Evolutionary conservation across 2,329 filamentous ascomycete species (phyloP).

Genomic region (Colletotrichum magnum): DNA sequence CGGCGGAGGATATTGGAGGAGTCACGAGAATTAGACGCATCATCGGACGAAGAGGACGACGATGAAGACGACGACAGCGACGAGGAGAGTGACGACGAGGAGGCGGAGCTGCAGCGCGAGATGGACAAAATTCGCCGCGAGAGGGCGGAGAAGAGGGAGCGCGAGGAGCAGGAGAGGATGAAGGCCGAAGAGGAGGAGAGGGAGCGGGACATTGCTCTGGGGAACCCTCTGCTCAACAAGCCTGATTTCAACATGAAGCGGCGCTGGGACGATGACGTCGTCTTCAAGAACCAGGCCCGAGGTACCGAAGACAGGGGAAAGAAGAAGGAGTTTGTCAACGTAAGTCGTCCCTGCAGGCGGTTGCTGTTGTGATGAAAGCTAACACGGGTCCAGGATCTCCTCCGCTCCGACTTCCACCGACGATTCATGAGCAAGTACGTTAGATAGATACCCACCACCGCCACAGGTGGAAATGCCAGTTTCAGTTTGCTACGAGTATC

Average conservation of each 20-base stretch:
- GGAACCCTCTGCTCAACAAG: slow-evolving; percentile 93
- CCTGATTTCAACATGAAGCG: slow-evolving; percentile 91
- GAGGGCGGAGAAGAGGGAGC: slow-evolving; percentile 82
- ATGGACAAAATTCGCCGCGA: slow-evolving; percentile 94
- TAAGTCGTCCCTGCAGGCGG: slow-evolving; percentile 57
- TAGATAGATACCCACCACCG: slow-evolving; percentile 54
- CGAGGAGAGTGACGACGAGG: slow-evolving; percentile 84
- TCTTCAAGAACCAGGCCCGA: slow-evolving; percentile 98
- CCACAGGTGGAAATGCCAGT: slow-evolving; percentile 5
- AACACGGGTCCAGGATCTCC: slow-evolving; percentile 73
- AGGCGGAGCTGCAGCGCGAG: slow-evolving; percentile 91
- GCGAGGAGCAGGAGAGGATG: slow-evolving; percentile 65
- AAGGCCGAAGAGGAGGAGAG: slow-evolving; percentile 85
- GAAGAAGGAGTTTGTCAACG: slow-evolving; percentile 97
- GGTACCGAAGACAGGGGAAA: slow-evolving; percentile 92
- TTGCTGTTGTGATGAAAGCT: slow-evolving; percentile 39
- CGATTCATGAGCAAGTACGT: slow-evolving; percentile 89
- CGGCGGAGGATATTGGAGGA: slow-evolving; percentile 89
- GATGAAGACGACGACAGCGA: slow-evolving; percentile 65
- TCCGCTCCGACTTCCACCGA: slow-evolving; percentile 97
- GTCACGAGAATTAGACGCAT: slow-evolving; percentile 87
- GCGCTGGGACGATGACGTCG: slow-evolving; percentile 97
- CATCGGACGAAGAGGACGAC: slow-evolving; percentile 76
- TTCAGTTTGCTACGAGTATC: neutral
- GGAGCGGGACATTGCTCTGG: slow-evolving; percentile 89